Conservation (phyloP, 73 alveolate genomes). For the Breviolum minutum region DNA sequence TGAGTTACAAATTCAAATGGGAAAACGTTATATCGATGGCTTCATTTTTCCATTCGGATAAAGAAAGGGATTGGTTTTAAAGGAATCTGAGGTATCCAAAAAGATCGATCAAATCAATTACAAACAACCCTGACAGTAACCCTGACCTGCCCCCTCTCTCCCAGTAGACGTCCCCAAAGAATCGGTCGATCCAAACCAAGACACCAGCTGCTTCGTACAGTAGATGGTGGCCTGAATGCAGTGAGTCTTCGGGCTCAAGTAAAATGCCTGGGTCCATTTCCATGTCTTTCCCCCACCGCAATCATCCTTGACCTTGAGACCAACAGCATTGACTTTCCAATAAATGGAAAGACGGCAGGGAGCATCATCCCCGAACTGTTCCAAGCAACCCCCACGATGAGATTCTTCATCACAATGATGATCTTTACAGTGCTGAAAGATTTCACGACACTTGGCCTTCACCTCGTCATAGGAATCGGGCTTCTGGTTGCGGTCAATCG, state of each 20-base stretch:
- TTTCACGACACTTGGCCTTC: not conserved
- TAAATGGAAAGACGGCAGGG: conserved; percentile 30
- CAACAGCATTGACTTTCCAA: not conserved
- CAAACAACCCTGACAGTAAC: too few species aligned
- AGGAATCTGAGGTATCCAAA: not conserved
- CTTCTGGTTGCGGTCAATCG: not conserved
- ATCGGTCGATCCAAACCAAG: not conserved
- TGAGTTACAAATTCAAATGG: too few species aligned
- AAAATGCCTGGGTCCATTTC: not conserved
- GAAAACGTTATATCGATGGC: too few species aligned
- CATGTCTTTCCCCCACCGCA: not conserved
- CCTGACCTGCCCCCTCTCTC: too few species aligned
- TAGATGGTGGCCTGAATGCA: conserved; percentile 6
- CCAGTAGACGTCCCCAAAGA: too few species aligned
- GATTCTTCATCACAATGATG: not conserved
- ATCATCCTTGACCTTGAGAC: not conserved
- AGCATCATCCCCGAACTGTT: not conserved
- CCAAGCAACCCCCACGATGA: not conserved
- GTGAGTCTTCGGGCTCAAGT: not conserved
- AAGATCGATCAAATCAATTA: too few species aligned
- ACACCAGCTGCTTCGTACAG: not conserved
- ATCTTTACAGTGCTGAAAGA: not conserved
- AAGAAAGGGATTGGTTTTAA: too few species aligned
- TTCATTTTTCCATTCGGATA: too few species aligned
- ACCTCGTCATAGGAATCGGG: not conserved